phyloP scores from a whole-genome alignment of 2,329 filamentous ascomycete genomes.

The Aspergillus aculeatus region DNA sequence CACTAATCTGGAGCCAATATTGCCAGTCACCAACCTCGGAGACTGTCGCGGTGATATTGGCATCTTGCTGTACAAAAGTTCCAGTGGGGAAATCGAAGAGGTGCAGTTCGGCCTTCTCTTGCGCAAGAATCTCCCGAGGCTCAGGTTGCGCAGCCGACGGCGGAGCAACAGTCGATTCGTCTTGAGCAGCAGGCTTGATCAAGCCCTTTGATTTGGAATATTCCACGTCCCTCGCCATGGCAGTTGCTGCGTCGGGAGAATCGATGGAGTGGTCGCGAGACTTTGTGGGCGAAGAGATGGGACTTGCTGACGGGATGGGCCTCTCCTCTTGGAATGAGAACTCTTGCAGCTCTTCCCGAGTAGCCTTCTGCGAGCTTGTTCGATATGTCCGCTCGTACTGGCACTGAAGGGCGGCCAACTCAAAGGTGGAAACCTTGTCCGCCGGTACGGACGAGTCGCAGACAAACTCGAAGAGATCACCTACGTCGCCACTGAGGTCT shows the following conservation, averaged over 20 bases:
- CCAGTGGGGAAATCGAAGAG: conserved; percentile 88
- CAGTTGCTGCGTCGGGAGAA: conserved; percentile 42
- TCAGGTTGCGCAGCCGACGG: conserved; percentile 63
- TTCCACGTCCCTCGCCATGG: conserved; percentile 47
- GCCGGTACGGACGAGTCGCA: conserved; percentile 73
- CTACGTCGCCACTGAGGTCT: conserved; percentile 87
- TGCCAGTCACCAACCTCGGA: conserved; percentile 87
- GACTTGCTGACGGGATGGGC: conserved; percentile 60
- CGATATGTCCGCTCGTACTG: conserved; percentile 97
- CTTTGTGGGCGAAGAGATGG: conserved; percentile 50
- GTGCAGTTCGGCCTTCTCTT: conserved; percentile 81
- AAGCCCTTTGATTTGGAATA: conserved; percentile 43
- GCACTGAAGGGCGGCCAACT: conserved; percentile 81
- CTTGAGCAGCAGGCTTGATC: conserved; percentile 37
- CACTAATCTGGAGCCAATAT: conserved; percentile 88
- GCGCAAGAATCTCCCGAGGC: conserved; percentile 68
- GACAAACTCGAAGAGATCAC: conserved; percentile 97
- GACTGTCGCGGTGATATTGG: conserved; percentile 72
- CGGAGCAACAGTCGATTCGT: conserved; percentile 58
- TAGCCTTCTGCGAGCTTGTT: conserved; percentile 74
- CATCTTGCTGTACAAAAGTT: conserved; percentile 78
- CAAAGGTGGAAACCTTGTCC: conserved; percentile 74
- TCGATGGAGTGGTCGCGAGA: conserved; percentile 35
- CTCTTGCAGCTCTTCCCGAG: conserved; percentile 74
- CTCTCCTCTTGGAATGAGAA: conserved; percentile 72